A percentile compares a stretch with the other conserved stretches of the same genome.
Evolutionary conservation across 2,329 filamentous ascomycete genomes (phyloP).

Genomic region (Capronia americana): DNA sequence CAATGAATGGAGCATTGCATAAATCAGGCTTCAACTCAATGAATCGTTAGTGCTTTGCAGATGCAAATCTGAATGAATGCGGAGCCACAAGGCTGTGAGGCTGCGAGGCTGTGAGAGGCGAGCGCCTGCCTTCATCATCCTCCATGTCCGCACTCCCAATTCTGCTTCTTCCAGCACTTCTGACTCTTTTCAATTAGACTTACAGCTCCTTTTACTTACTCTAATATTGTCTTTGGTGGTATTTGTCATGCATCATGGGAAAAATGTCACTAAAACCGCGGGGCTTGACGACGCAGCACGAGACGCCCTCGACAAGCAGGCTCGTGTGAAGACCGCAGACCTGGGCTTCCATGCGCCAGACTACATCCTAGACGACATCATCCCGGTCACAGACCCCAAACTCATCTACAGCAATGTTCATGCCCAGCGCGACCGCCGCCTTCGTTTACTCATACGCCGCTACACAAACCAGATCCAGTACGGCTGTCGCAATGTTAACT

Average conservation of each 20-base stretch:
- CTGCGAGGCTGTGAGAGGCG: neutral
- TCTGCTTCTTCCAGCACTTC: neutral
- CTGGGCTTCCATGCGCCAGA: conserved; percentile 30
- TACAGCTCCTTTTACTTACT: neutral
- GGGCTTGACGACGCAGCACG: conserved; percentile 25
- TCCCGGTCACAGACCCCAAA: conserved; percentile 29
- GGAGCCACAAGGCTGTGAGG: conserved; percentile 22
- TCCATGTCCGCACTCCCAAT: neutral
- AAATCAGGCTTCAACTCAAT: neutral
- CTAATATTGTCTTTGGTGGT: neutral
- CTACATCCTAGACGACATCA: conserved; percentile 30
- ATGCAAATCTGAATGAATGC: neutral
- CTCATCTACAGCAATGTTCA: conserved; percentile 28
- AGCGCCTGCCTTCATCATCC: neutral
- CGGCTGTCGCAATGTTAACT: conserved; percentile 74
- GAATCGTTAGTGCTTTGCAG: neutral
- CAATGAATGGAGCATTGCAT: conserved; percentile 21
- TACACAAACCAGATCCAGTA: conserved; percentile 82
- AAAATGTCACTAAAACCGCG: conserved; percentile 20
- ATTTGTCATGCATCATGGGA: conserved; percentile 34
- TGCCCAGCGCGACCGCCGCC: conserved; percentile 38
- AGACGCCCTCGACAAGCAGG: conserved; percentile 25
- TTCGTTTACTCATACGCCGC: conserved; percentile 39
- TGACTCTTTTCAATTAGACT: conserved; percentile 3
- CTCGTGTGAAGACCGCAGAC: conserved; percentile 29